Percentiles rank a stretch among this genome's conserved stretches.
Evolutionary conservation across 2,329 filamentous ascomycete species (phyloP).

Genomic region (Aureobasidium musti): DNA sequence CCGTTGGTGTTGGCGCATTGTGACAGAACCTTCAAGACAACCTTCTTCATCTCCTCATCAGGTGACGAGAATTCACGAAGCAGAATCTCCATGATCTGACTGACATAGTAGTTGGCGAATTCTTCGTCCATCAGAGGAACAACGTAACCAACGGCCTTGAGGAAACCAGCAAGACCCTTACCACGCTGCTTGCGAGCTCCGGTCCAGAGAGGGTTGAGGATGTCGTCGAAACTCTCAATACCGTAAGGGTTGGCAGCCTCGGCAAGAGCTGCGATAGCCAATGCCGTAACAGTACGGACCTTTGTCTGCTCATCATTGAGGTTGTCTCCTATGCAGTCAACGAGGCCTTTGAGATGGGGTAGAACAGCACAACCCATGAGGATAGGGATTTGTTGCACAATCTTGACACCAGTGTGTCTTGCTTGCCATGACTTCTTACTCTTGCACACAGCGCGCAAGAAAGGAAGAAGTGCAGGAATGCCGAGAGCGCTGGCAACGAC

Average conservation of each 20-base stretch:
- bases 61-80: conserved; percentile 94
- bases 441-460: conserved; percentile 90
- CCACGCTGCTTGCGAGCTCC: conserved; percentile 94
- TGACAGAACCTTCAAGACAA: conserved; percentile 94
- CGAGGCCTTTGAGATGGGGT: conserved; percentile 90
- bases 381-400: conserved; percentile 98
- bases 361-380: conserved; percentile 97
- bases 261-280: conserved; percentile 91
- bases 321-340: conserved; percentile 95
- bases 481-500: conserved; percentile 95
- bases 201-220: conserved; percentile 95
- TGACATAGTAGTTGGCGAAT: conserved; percentile 98
- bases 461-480: conserved; percentile 91
- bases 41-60: conserved; percentile 99
- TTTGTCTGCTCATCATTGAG: conserved; percentile 98
- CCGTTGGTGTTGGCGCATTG: conserved; percentile 94
- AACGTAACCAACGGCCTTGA: conserved; percentile 97
- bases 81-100: conserved; percentile 98
- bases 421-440: conserved; percentile 99
- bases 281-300: conserved; percentile 90
- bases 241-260: conserved; percentile 97
- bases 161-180: conserved; percentile 90
- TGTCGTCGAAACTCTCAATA: conserved; percentile 98
- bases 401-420: conserved; percentile 96
- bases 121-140: conserved; percentile 99